phyloP scores from a whole-genome alignment of 352 stramenopile species.

The Phytophthora chlamydospora region DNA sequence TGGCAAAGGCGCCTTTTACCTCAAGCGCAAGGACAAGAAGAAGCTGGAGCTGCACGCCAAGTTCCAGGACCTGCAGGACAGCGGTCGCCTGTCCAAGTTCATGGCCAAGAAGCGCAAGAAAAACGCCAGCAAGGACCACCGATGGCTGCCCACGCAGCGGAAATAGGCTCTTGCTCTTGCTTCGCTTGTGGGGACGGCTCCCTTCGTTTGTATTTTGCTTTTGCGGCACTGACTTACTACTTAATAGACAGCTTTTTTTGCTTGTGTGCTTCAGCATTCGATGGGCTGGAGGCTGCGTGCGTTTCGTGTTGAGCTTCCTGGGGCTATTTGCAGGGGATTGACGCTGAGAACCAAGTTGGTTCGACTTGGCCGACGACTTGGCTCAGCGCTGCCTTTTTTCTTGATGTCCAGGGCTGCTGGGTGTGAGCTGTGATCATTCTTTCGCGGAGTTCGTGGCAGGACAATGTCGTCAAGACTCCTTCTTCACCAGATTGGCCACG shows the following conservation, averaged over 20 bases:
- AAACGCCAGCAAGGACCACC: constrained; percentile 93
- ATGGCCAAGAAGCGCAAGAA: constrained; percentile 95
- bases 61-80: constrained; percentile 90
- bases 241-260: constrained; percentile 32
- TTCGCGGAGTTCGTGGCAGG: too few species aligned
- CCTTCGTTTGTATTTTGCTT: constrained; percentile 19
- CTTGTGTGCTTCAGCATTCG: neutral
- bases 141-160: constrained; percentile 88
- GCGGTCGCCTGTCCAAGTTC: constrained; percentile 91
- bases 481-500: neutral
- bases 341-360: too few species aligned
- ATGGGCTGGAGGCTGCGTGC: too few species aligned
- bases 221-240: constrained; percentile 20
- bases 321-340: too few species aligned
- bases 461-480: constrained; percentile 10
- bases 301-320: too few species aligned
- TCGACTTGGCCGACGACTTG: too few species aligned
- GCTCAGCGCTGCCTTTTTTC: too few species aligned
- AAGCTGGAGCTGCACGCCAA: constrained; percentile 90
- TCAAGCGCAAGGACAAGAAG: constrained; percentile 94
- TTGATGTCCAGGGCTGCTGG: too few species aligned
- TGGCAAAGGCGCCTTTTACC: constrained; percentile 92
- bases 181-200: neutral
- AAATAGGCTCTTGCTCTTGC: constrained; percentile 40
- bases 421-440: too few species aligned